Evolutionary conservation across 2,329 filamentous ascomycete species (phyloP), one percentile per base, ranked within the genome.

Genomic region (Ilyonectria destructans): DNA sequence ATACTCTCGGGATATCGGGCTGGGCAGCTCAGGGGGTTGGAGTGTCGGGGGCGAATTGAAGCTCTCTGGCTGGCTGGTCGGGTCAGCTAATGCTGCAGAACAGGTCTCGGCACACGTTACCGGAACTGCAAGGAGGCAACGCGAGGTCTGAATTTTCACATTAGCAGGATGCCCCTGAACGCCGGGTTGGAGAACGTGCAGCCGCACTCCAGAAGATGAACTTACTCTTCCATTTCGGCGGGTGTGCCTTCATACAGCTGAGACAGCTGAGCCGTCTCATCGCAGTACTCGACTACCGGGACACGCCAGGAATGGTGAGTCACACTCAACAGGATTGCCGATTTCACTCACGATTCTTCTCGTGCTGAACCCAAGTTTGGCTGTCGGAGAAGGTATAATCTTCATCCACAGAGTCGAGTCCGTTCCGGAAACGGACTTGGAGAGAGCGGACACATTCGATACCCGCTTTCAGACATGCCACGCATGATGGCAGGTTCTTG

Each of bases 371-470:
- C 67, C 67, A 69, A 29, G 54, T 61, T 33, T 64, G 67, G 43
- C 52, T 64, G 19, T 67, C 51, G 2, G 63, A 55, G 48, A 62
- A 66, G 3, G 58, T 40, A 62, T 56, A 62, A 49, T 46, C 46
- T 15, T 68, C 57, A 35, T 64, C 51, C 13, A 49, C 33, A 17
- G 48, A 33, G n/a, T 71, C 69, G 1, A 71, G 52, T 3, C 69
- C 67, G 26, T 67, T 70, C 15, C 69, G 69, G n/a, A 71, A 71
- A 1, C 67, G 69, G 23, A 71, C 69, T 15, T 71, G 68, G 8
- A 71, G 61, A 4, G 67, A 62, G 3, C 69, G 65, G 26, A 71
- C 52, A 52, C 69, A 71, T 21, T 68, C 67, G 29, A 71, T 70
- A 0, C 68, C 68, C 13, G 67, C 69, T 40, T 66, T 71, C 4